Evolutionary conservation across 2,329 filamentous ascomycete genomes (phyloP).

Genomic region (Pseudogymnoascus sp.): DNA sequence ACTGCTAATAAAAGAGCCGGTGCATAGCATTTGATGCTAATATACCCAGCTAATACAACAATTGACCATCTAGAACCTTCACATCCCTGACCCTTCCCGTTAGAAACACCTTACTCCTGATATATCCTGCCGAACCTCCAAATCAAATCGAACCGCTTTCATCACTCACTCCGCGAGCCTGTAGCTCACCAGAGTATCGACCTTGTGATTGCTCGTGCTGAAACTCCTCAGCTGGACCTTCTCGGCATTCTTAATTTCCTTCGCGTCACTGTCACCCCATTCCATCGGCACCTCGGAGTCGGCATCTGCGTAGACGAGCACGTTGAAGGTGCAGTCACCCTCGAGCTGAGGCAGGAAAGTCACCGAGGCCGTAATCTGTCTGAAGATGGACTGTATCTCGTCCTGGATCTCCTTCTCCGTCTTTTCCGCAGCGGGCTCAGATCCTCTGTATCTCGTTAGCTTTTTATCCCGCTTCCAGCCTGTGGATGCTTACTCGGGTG

Average conservation of each 20-base stretch:
- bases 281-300: conserved; percentile 95
- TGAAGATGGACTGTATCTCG: conserved; percentile 93
- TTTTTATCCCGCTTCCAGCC: neutral
- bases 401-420: conserved; percentile 89
- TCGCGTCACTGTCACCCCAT: conserved; percentile 97
- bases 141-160: neutral
- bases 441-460: conserved; percentile 11
- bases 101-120: neutral
- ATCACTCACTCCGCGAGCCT: conserved; percentile 45
- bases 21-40: no score
- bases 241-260: conserved; percentile 88
- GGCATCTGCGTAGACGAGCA: conserved; percentile 93
- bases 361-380: conserved; percentile 94
- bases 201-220: conserved; percentile 87
- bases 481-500: conserved; percentile 39
- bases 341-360: conserved; percentile 92
- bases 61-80: no score
- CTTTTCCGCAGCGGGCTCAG: conserved; percentile 53
- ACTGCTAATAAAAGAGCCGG: no score
- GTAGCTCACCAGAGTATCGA: conserved; percentile 95
- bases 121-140: neutral
- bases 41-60: no score
- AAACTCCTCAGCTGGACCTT: conserved; percentile 93
- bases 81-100: neutral
- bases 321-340: conserved; percentile 96